Percentiles rank a stretch among this genome's conserved stretches.
Conservation (phyloP, 352 stramenopile species). For the Pythium sukuiense region DNA sequence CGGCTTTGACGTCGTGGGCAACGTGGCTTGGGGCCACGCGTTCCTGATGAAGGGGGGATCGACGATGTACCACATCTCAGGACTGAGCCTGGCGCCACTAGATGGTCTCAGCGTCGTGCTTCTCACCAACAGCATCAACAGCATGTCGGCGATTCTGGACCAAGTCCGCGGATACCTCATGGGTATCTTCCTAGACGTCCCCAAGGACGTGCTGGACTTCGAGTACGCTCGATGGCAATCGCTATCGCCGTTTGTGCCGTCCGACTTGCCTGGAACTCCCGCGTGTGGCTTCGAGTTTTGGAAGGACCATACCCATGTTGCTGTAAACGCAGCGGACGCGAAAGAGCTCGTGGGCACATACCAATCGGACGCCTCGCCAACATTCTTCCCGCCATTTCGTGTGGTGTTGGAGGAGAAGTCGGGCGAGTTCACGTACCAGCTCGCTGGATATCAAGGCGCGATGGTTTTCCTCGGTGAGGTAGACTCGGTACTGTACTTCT, state of each 20-base stretch:
- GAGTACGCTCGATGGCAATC: conserved; percentile 36
- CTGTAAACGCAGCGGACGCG: conserved; percentile 22
- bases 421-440: conserved; percentile 4
- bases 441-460: not conserved
- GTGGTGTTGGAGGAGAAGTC: conserved; percentile 13
- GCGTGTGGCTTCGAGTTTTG: conserved; percentile 45
- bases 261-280: conserved; percentile 28
- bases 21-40: conserved; percentile 50
- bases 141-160: conserved; percentile 21
- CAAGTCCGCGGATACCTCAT: conserved; percentile 60
- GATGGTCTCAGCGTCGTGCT: conserved; percentile 47
- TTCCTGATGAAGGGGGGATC: conserved; percentile 68
- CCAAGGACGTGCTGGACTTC: conserved; percentile 46
- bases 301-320: conserved; percentile 34
- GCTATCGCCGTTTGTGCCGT: conserved; percentile 11
- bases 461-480: conserved; percentile 4
- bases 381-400: conserved; percentile 37
- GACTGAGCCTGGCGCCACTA: conserved; percentile 40
- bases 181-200: conserved; percentile 61
- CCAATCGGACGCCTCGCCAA: conserved; percentile 29
- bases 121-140: conserved; percentile 46
- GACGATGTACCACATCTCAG: conserved; percentile 42
- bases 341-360: conserved; percentile 46
- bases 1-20: conserved; percentile 52
- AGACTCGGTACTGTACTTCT: not conserved